These are phyloP conservation scores for Macrophomina tecta DNA, from an alignment of 2,329 filamentous ascomycete species.

Conservation along the genomic window DNA sequence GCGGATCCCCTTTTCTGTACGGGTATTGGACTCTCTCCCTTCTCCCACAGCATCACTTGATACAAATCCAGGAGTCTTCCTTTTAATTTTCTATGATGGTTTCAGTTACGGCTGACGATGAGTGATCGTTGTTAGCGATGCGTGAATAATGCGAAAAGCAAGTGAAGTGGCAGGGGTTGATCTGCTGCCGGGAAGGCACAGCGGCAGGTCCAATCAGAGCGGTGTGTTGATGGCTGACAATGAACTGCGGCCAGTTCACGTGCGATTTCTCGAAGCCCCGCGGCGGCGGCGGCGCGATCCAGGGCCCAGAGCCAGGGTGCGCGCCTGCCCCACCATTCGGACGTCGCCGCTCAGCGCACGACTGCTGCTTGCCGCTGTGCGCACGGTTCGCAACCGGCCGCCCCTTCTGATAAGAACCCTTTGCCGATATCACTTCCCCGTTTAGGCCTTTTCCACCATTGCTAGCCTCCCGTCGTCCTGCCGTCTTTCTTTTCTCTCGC, in stretches of 20 bases:
- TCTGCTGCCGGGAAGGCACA: constrained; percentile 2
- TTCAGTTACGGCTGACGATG: background rate
- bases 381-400: constrained; percentile 21
- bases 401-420: constrained; percentile 27
- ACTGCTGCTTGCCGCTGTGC: background rate
- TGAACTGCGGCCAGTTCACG: constrained; percentile 13
- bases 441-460: background rate
- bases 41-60: constrained; percentile 1
- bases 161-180: background rate
- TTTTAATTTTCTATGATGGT: background rate
- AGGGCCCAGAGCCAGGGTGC: background rate
- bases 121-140: background rate
- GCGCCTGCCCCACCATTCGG: constrained; percentile 27
- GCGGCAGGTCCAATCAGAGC: constrained; percentile 5
- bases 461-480: background rate
- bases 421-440: constrained; percentile 11
- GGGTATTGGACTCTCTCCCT: constrained; percentile 2
- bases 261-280: background rate
- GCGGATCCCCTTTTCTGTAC: constrained; percentile 13
- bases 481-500: background rate
- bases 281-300: background rate
- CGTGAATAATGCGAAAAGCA: background rate
- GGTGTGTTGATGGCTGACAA: constrained; percentile 9
- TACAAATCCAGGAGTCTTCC: background rate
- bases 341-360: constrained; percentile 28